Conservation (phyloP, 768 basidiomycete species). For the Rhodotorula toruloides region DNA sequence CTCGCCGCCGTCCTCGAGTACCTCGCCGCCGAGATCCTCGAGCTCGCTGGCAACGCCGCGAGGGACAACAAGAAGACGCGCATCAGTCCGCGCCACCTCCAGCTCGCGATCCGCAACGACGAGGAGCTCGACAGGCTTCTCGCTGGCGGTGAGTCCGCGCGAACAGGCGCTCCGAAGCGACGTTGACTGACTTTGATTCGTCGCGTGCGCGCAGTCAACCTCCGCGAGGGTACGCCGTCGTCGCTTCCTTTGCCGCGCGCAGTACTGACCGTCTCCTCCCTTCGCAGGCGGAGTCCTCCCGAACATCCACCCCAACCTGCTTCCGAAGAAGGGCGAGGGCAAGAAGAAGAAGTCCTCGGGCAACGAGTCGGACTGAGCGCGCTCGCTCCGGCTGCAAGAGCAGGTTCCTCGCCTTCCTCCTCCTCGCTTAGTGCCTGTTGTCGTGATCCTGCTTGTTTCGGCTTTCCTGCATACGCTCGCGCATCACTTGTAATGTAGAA, state of each 20-base stretch:
- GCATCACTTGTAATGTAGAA: no score
- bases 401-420: no score
- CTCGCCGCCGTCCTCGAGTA: constrained; percentile 52
- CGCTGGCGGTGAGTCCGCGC: not conserved
- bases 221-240: no score
- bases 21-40: constrained; percentile 84
- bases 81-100: constrained; percentile 90
- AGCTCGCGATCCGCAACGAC: constrained; percentile 69
- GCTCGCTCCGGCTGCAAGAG: not conserved
- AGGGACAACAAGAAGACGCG: constrained; percentile 43
- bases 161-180: no score
- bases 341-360: not conserved
- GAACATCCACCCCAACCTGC: not conserved
- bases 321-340: not conserved
- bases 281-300: constrained; percentile 48
- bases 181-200: no score
- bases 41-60: constrained; percentile 75
- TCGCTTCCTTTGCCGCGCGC: not conserved
- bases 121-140: constrained; percentile 61
- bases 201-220: no score
- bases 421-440: no score
- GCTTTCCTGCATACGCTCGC: no score
- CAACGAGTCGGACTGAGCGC: not conserved
- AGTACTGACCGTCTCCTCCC: not conserved
- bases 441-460: no score